Base-by-base conservation (phyloP, 2,329 filamentous ascomycete species). In the Paracoccidioides lutzii region DNA sequence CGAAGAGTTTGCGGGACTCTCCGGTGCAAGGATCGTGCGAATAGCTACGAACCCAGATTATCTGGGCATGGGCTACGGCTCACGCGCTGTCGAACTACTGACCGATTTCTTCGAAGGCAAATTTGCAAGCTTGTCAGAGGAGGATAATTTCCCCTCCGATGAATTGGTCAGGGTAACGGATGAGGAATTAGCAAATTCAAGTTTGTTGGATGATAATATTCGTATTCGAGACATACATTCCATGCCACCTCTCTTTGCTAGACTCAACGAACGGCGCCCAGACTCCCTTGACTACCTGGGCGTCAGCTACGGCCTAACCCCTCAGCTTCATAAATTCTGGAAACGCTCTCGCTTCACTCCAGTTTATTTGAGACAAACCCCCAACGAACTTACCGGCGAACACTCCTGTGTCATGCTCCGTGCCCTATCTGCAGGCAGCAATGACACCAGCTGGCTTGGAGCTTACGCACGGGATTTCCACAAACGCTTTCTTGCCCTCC, bases 21-120 rank as follows among this genome's bases (percentile, higher is more conserved):
- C 91, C 12, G 94, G 93, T 55, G 93, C 91, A 38, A 83, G 93
- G 59, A 76, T 98, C 49, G 91, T 98, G 14, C 83, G 93, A 51
- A 97, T 98, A 65, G 93, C 94, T 22, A 96, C 93, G 0, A 95
- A 96, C 68, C 93, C 94, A 0, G 90, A 97, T 62, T 96, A 95
- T 64, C 78, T 86, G 53, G 82, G 80, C 49, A 95, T 94, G 88
- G 93, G 94, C 30, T 98, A 98, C 67, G 93, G 93, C 14, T 87
- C 87, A 28, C 88, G 87, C 59, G 93, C 93, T 4, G 77, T 98
- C 28, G 81, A 94, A 67, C 83, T 97, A 3, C 80, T 98, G 30
- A 80, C 84, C 12, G 89, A 96, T 66, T 98, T 94, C 73, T 98
- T 94, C 67, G 90, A 95, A 70, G 90, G 90, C 60, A 94, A 93